These are phyloP conservation scores for Carnegiea gigantea DNA, from an alignment of 179 eudicot genomes.

Conservation along the genomic window DNA sequence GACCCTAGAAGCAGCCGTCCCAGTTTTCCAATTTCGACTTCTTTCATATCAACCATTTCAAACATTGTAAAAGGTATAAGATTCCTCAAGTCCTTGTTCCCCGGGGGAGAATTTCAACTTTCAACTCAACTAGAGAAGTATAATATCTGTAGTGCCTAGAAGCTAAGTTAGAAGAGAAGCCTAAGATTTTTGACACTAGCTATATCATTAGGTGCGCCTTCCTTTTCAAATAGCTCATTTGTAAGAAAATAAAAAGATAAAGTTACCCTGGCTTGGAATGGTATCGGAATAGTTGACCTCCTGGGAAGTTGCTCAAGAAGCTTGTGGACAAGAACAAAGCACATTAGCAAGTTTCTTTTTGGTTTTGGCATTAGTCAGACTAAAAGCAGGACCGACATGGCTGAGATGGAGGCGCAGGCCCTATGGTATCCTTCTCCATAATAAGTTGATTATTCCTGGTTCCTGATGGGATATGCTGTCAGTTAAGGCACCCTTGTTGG, in stretches of 20 bases:
- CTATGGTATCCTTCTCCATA: not conserved
- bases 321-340: not conserved
- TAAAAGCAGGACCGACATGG: too few species aligned
- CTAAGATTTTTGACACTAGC: not conserved
- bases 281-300: not conserved
- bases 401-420: not conserved
- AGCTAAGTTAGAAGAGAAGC: not conserved
- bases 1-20: not conserved
- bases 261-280: not conserved
- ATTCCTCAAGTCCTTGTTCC: not conserved
- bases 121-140: not conserved
- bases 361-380: not conserved
- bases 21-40: not conserved
- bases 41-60: not conserved
- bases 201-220: not conserved
- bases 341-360: not conserved
- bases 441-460: not conserved
- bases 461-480: not conserved
- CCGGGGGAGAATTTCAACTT: not conserved
- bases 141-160: not conserved
- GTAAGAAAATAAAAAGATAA: not conserved
- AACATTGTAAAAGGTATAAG: not conserved
- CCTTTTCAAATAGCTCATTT: not conserved
- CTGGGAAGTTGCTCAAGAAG: not conserved
- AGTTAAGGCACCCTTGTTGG: not conserved